Base-by-base conservation (phyloP, 176 grass and related monocot genomes). In the Hordeum marinum region DNA sequence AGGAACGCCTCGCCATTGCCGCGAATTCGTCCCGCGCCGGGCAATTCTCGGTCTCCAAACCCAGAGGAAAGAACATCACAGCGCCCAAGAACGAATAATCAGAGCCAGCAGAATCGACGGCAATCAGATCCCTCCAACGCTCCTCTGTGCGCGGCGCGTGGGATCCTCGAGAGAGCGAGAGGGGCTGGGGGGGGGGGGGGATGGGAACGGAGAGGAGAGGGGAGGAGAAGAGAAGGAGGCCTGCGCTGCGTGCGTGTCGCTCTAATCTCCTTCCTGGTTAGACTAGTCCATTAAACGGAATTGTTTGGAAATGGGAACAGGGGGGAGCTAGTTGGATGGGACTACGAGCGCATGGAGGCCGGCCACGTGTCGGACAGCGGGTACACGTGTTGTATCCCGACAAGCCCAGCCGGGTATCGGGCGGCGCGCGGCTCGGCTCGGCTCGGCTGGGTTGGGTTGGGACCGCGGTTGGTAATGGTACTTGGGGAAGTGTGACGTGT, bases 371-470 rank as follows among this genome's bases (percentile, higher is more conserved):
- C 84, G 66, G 59, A 13, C 63, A 77, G 35, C 12, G 14, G 35
- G 25, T 79, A 90, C 92, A 94, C 92, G 92, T 88, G 85, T 92
- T 90, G 29, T 21, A 75, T 43, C 52, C 43, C 6, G 7, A n/a
- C 85, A 20, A 87, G 80, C 75, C 60, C 21, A 83, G 80, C 84
- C 75, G 84, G 84, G 12, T 14, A 50, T 35, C 12, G 13, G 4
- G 2, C 1, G 1, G 14, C 0, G 35, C 8, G 1, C 59, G 82
- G 75, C 59, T 90, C 74, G 48, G 80, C 80, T 75, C 45, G 46
- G 37, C 14, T 50, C 57, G 57, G n/a, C n/a, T n/a, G n/a, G n/a
- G 20, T 3, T 60, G 43, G 32, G 2, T 37, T 68, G 43, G 11
- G n/a, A 18, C 17, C 48, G 43, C 2, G 17, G 64, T 52, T 52